Conservation (phyloP, 768 basidiomycete genomes). For the Inosperma sp. region DNA sequence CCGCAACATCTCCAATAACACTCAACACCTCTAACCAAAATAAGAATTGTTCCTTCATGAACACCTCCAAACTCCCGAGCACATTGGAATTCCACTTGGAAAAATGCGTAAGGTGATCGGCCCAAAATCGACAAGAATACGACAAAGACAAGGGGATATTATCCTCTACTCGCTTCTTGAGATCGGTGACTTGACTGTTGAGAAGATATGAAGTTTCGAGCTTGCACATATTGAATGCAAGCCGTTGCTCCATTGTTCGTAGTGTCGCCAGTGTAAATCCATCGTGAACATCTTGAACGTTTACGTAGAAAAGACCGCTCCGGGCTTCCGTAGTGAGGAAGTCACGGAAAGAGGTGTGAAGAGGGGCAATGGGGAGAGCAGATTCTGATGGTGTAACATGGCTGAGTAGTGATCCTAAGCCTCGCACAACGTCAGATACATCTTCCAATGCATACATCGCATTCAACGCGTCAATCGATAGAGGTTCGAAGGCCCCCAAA, state of each 20-base stretch:
- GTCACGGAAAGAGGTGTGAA: conserved; percentile 28
- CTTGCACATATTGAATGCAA: conserved; percentile 35
- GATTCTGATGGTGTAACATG: conserved; percentile 12
- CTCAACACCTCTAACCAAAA: conserved; percentile 34
- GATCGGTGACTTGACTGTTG: conserved; percentile 26
- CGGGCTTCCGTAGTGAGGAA: conserved; percentile 19
- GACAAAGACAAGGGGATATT: conserved; percentile 23
- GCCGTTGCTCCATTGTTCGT: conserved; percentile 23
- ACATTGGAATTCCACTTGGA: conserved; percentile 1
- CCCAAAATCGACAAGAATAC: conserved; percentile 32
- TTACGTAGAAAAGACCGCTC: conserved; percentile 15
- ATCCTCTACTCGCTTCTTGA: conserved; percentile 17
- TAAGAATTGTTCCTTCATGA: conserved; percentile 23
- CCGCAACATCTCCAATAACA: conserved; percentile 8
- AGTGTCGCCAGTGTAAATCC: conserved; percentile 22
- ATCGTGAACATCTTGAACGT: conserved; percentile 13
- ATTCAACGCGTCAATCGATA: conserved; percentile 22
- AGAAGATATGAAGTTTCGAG: conserved; percentile 26
- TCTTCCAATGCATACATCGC: conserved; percentile 8
- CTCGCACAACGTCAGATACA: conserved; percentile 20
- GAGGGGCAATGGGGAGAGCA: conserved; percentile 10
- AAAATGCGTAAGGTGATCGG: conserved; percentile 19
- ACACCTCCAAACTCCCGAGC: conserved; percentile 14
- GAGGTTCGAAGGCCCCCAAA: conserved; percentile 10
- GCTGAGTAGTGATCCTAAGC: conserved; percentile 21